Conservation (phyloP, 805 yeast species). For the Candida loeiensis region DNA sequence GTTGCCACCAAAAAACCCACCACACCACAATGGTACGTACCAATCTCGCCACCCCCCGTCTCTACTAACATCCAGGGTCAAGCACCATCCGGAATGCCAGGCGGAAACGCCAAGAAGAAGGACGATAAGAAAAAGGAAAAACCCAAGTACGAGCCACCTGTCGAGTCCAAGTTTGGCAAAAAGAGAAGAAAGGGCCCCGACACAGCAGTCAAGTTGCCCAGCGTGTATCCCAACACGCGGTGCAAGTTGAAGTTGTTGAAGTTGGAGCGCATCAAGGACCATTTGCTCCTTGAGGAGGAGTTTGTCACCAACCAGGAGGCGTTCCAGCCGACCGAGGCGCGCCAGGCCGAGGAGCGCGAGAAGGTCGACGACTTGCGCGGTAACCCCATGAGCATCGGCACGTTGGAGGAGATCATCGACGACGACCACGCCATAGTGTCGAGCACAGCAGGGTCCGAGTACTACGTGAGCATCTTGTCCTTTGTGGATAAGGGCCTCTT, state of each 20-base stretch:
- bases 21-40: constrained; percentile 13
- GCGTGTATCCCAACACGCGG: constrained; percentile 87
- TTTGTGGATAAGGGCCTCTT: constrained; percentile 94
- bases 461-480: constrained; percentile 90
- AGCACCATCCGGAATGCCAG: constrained; percentile 54
- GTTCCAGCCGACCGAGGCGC: constrained; percentile 92
- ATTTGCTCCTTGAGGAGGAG: constrained; percentile 89
- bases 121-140: constrained; percentile 71
- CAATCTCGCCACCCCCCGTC: neutral
- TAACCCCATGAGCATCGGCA: constrained; percentile 93
- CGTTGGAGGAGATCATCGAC: constrained; percentile 93
- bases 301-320: constrained; percentile 93
- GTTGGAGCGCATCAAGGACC: constrained; percentile 96
- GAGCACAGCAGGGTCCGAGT: constrained; percentile 93
- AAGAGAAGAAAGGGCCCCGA: constrained; percentile 93
- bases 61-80: constrained; percentile 40
- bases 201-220: constrained; percentile 78
- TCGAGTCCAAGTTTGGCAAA: constrained; percentile 87
- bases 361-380: constrained; percentile 96
- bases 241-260: constrained; percentile 87
- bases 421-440: constrained; percentile 99
- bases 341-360: constrained; percentile 92
- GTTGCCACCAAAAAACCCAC: constrained; percentile 10
- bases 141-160: constrained; percentile 98
- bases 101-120: constrained; percentile 49